Conservation (phyloP, 176 grass and related monocot species). For the Microstegium vimineum region DNA sequence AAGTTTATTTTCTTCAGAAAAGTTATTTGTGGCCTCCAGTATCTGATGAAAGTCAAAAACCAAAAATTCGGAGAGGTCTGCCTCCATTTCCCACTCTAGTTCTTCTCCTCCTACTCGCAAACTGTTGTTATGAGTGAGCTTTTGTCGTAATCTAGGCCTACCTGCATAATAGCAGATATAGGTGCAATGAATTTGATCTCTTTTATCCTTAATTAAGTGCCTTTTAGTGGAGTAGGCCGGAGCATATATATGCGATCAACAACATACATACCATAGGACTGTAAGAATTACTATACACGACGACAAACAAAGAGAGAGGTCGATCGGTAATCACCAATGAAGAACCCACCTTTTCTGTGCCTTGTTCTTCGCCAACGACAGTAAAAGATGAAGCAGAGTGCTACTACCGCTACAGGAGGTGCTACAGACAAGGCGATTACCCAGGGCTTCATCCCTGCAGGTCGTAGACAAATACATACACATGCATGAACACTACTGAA, state of each 20-base stretch:
- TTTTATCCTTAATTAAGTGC: no score
- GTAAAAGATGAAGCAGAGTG: constrained; percentile 1
- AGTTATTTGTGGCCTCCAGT: constrained; percentile 15
- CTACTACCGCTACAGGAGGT: not conserved
- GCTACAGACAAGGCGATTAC: not conserved
- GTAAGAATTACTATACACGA: not conserved
- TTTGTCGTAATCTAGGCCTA: not conserved
- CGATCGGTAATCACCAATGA: no score
- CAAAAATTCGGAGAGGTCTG: not conserved
- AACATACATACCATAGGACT: not conserved
- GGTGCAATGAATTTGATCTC: not conserved
- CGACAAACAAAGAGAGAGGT: not conserved
- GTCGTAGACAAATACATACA: not conserved
- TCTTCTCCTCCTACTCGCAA: not conserved
- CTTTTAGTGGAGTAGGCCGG: no score
- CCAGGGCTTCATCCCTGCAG: not conserved
- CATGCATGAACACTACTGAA: not conserved
- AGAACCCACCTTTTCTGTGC: not conserved
- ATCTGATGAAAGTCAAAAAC: constrained; percentile 12
- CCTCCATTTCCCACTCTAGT: constrained; percentile 18
- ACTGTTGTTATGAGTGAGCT: not conserved
- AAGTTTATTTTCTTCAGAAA: constrained; percentile 24
- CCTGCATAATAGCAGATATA: not conserved
- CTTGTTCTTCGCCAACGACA: not conserved
- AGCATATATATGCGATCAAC: not conserved